Evolutionary conservation across 352 stramenopile genomes (phyloP), one percentile per base, ranked within the genome.

Genomic region (Aphanomyces euteiches): DNA sequence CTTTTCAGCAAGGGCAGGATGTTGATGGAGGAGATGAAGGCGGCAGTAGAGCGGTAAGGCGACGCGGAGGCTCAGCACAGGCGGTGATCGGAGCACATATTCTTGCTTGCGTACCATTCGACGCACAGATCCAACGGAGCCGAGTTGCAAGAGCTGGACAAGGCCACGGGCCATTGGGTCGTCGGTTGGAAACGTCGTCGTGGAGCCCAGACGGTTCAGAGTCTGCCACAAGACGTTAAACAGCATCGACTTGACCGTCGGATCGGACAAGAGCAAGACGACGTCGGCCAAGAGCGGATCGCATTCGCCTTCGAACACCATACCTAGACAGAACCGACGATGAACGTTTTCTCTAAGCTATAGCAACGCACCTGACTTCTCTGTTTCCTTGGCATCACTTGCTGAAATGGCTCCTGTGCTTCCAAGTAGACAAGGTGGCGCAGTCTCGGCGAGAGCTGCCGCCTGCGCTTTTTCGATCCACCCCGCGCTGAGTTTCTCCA

Each of bases 71-170:
- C 84, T 90, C 19, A 92, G 76, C 4, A 93, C 85, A 69, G 90
- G 84, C 3, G 87, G 85, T 12, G 85, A 81, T 36, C 85, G 82
- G 28, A 95, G 54, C n/a, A 93, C 78, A 39, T 82, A 93, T 56
- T 95, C 87, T 48, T 88, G 81, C 73, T 92, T 92, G 17, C 87
- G 85, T 59, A 93, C 80, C 87, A 93, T 95, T 7, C 87, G 81
- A 3, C 87, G 84, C 34, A 95, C 78, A 57, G 84, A 90, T 19
- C 84, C 83, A 3, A 85, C 76, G 47, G 92, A 93, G 1, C 87
- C 87, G 47, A 95, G 79, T 64, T 95, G 87, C 50, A 95, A 73
- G 40, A 95, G 80, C 74, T 95, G 85, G 7, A 95, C 85, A n/a
- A 93, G 76, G 0, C 84, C 85, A 48, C 85, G 80, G 43, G 84